Conservation (phyloP, 306 rosid genomes). For the Biancaea sappan region DNA sequence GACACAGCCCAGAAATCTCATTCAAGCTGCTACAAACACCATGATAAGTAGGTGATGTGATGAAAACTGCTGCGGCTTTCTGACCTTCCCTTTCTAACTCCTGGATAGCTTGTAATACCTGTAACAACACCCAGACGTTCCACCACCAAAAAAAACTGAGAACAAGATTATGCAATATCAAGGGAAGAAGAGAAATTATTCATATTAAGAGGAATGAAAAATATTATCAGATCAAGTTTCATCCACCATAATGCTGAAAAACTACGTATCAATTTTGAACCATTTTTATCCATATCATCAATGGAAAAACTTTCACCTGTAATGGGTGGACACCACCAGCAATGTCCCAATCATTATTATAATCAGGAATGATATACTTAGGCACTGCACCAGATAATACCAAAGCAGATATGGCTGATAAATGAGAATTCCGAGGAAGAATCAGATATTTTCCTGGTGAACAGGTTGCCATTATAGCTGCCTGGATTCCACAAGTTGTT, state of each 20-base stretch:
- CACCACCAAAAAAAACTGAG: neutral
- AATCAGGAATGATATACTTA: conserved; percentile 75
- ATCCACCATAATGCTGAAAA: conserved; percentile 8
- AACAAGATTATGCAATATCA: conserved; percentile 1
- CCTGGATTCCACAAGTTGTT: conserved; percentile 89
- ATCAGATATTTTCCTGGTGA: conserved; percentile 70
- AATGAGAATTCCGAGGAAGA: conserved; percentile 80
- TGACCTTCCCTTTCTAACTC: conserved; percentile 62
- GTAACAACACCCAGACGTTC: conserved; percentile 24
- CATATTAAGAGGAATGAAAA: neutral
- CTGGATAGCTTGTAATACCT: conserved; percentile 72
- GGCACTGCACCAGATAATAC: conserved; percentile 84
- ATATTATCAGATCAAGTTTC: neutral
- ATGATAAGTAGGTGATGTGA: conserved; percentile 88
- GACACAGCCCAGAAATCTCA: conserved; percentile 70
- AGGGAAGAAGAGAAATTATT: conserved; percentile 3
- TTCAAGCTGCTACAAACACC: conserved; percentile 76
- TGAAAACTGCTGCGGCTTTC: conserved; percentile 72
- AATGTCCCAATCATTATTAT: conserved; percentile 69
- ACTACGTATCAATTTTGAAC: too few relatives aligned
- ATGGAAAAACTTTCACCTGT: too few relatives aligned
- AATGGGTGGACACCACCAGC: conserved; percentile 65
- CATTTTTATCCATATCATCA: too few relatives aligned
- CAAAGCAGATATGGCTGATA: conserved; percentile 79
- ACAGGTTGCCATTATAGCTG: conserved; percentile 85